Conservation (phyloP, 2,329 filamentous ascomycete species). For the Calonectria naviculata region DNA sequence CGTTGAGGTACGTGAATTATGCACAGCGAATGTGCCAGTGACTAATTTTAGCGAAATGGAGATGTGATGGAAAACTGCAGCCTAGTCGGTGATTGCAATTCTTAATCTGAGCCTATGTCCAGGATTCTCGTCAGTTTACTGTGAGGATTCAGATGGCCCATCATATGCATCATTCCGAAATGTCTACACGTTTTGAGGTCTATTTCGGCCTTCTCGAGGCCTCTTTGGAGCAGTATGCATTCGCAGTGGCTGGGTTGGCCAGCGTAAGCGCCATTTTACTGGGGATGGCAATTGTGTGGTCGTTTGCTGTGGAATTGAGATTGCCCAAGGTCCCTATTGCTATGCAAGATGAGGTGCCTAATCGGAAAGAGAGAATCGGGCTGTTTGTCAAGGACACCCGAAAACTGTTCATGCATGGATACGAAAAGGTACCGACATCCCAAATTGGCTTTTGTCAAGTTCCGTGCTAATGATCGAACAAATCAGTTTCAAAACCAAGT, state of each 20-base stretch:
- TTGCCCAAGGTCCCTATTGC: background rate
- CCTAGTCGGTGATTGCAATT: background rate
- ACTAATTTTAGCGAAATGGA: background rate
- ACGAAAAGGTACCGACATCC: background rate
- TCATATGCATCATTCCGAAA: background rate
- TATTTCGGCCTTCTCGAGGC: background rate
- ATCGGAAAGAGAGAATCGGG: background rate
- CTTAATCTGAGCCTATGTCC: background rate
- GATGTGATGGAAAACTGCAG: background rate
- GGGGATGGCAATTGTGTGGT: background rate
- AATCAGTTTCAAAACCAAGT: background rate
- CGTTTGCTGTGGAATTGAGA: background rate
- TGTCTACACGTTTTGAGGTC: background rate
- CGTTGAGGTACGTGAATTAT: background rate
- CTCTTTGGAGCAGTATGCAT: background rate
- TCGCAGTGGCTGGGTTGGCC: background rate
- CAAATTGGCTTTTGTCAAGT: background rate
- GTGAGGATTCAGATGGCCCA: background rate
- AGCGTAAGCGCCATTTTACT: background rate
- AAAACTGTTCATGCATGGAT: background rate
- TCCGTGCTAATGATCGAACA: background rate
- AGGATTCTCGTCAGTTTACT: background rate
- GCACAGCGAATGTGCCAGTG: background rate
- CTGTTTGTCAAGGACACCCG: background rate
- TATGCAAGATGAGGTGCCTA: background rate